phyloP scores from a whole-genome alignment of 352 stramenopile genomes.

The Phytophthora idaei region DNA sequence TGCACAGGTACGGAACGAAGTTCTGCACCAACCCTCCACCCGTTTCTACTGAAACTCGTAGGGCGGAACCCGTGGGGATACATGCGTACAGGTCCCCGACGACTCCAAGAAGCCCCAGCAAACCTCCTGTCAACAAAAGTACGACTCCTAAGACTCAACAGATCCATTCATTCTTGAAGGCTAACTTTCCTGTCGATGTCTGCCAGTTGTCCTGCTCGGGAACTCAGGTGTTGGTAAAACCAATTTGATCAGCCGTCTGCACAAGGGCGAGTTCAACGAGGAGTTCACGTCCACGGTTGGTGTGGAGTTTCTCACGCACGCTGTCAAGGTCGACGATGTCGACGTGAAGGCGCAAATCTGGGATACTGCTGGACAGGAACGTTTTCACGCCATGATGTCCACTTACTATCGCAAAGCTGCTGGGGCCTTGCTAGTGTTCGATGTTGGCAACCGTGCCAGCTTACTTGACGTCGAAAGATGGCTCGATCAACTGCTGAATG shows the following conservation, averaged over 20 bases:
- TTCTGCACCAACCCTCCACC: slow-evolving; percentile 57
- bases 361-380: slow-evolving; percentile 88
- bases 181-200: slow-evolving; percentile 4
- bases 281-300: slow-evolving; percentile 88
- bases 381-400: slow-evolving; percentile 89
- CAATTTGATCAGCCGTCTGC: slow-evolving; percentile 78
- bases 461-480: slow-evolving; percentile 65
- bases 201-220: slow-evolving; percentile 75
- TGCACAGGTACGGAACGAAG: slow-evolving; percentile 64
- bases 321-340: slow-evolving; percentile 64
- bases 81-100: slow-evolving; percentile 12
- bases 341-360: slow-evolving; percentile 90
- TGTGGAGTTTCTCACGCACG: slow-evolving; percentile 89
- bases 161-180: not conserved
- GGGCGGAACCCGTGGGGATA: slow-evolving; percentile 30
- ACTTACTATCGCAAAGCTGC: slow-evolving; percentile 89
- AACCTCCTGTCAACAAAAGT: slow-evolving; percentile 74
- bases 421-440: slow-evolving; percentile 80
- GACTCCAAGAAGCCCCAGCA: slow-evolving; percentile 42
- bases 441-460: slow-evolving; percentile 63
- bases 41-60: slow-evolving; percentile 41
- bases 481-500: slow-evolving; percentile 77
- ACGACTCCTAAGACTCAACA: not conserved
- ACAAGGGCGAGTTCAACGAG: slow-evolving; percentile 85
- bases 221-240: slow-evolving; percentile 89